Evolutionary conservation across 306 rosid species (phyloP), one percentile per base, ranked within the genome.

Genomic region (Hippophae rhamnoides): DNA sequence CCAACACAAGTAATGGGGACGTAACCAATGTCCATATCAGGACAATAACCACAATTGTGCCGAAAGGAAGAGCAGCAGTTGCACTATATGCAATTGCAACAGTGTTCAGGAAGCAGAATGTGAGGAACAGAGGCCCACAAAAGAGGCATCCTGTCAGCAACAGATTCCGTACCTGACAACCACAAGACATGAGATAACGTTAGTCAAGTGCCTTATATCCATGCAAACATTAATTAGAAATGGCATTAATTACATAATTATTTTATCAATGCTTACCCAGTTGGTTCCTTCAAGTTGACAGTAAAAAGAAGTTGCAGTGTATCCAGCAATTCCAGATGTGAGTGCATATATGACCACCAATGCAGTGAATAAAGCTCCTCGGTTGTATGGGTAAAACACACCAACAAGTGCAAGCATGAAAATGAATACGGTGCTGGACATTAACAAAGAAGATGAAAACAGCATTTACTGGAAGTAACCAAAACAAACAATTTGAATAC

Each of bases 41-140:
- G 59, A 87, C 84, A 75, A 90, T 90, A 70, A 90, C 97, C 65
- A 87, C 73, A 62, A 90, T 87, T 38, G 97, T 90, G 61, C 97
- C 97, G 66, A 90, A 84, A 43, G 97, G 97, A 67, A 90, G 96
- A 40, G 97, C 97, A 3, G 97, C 97, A 47, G 97, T 90, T 71
- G 97, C 97, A 52, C 71, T 82, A 56, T 90, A 90, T 66, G 82
- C 92, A 72, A 90, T 90, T 54, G 97, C 97, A 65, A 90, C 95
- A 8, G 97, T 90, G 74, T 90, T 90, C 12, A 90, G 97, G 81
- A 90, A 90, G 79, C 97, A 90, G 74, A 90, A 87, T 72, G 87
- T 90, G 61, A 90, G 68, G 80, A 87, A 87, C 63, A 90, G 84
- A 47, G 97, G 97, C 53, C 97, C 97, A 64, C 97, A 90, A 55